phyloP scores from a whole-genome alignment of 495 filamentous ascomycete species.

The Halenospora varia region DNA sequence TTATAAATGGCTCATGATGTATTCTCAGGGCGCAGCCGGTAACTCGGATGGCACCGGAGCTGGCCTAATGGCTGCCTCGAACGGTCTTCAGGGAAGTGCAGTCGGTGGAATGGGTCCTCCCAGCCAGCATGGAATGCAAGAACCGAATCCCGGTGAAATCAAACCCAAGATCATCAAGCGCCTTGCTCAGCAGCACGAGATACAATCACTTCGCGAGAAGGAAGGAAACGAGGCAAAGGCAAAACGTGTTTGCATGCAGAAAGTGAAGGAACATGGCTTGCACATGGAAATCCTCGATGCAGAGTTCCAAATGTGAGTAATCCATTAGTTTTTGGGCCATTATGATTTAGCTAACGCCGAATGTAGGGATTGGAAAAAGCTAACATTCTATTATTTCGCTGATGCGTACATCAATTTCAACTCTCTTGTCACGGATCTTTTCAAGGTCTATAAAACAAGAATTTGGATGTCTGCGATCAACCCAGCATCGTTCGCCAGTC shows the following conservation, averaged over 20 bases:
- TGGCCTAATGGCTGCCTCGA: constrained; percentile 52
- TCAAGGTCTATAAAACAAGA: constrained; percentile 97
- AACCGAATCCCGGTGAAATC: constrained; percentile 67
- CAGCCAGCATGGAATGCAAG: constrained; percentile 67
- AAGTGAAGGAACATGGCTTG: constrained; percentile 88
- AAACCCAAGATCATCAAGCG: constrained; percentile 97
- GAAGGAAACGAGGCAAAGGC: constrained; percentile 97
- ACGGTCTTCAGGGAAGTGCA: constrained; percentile 58
- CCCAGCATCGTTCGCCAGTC: constrained; percentile 92
- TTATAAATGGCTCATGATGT: constrained; percentile 97
- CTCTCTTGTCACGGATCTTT: constrained; percentile 90
- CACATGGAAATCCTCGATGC: constrained; percentile 99
- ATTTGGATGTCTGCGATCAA: constrained; percentile 99
- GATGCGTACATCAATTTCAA: constrained; percentile 99
- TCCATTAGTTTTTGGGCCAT: neutral
- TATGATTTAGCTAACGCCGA: constrained; percentile 2
- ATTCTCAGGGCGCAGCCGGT: constrained; percentile 70
- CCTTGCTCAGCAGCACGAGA: constrained; percentile 85
- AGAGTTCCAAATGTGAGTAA: constrained; percentile 94
- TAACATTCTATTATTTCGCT: constrained; percentile 98
- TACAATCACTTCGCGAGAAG: constrained; percentile 82
- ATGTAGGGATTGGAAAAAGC: constrained; percentile 92
- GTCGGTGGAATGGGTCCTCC: constrained; percentile 72
- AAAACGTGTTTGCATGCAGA: constrained; percentile 92
- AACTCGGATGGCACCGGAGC: constrained; percentile 52